A percentile compares a stretch with the other conserved stretches of the same genome.
Conservation (phyloP, 768 basidiomycete genomes). For the Boletus tomentosulus region DNA sequence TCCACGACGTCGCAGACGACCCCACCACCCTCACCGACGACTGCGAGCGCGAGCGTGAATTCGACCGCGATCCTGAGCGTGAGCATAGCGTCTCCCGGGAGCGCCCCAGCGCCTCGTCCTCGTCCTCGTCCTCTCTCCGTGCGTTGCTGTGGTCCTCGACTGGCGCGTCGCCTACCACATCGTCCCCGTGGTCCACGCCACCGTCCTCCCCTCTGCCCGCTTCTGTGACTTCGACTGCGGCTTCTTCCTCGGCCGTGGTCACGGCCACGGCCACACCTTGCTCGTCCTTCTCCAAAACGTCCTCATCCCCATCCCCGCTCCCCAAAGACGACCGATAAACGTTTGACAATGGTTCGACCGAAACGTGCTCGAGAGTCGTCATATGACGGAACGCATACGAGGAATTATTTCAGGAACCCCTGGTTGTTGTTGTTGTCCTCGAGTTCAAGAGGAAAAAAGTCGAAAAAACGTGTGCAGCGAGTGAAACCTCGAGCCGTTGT, state of each 20-base stretch:
- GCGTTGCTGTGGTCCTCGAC: not conserved
- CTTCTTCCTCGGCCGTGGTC: not conserved
- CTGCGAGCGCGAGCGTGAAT: conserved; percentile 3
- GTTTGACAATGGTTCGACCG: conserved; percentile 13
- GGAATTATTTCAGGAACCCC: not conserved
- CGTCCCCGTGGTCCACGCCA: too few species aligned
- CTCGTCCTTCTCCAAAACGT: conserved; percentile 1
- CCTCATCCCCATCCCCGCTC: conserved; percentile 6
- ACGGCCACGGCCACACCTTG: too few species aligned
- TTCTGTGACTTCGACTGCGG: too few species aligned
- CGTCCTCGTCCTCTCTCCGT: too few species aligned
- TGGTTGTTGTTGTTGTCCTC: too few species aligned
- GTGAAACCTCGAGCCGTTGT: not conserved
- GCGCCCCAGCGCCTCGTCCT: not conserved
- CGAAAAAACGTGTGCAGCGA: not conserved
- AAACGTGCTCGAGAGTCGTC: conserved; percentile 26
- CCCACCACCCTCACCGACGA: conserved; percentile 16
- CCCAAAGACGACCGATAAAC: not conserved
- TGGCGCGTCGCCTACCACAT: not conserved
- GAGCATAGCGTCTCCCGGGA: not conserved
- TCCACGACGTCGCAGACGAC: conserved; percentile 31
- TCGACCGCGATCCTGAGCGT: conserved; percentile 7
- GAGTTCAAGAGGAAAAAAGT: too few species aligned
- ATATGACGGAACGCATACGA: conserved; percentile 21
- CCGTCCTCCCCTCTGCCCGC: too few species aligned